Evolutionary conservation across 2,329 filamentous ascomycete genomes (phyloP), one percentile per base, ranked within the genome.

Genomic region (Stagonosporopsis vannaccii): DNA sequence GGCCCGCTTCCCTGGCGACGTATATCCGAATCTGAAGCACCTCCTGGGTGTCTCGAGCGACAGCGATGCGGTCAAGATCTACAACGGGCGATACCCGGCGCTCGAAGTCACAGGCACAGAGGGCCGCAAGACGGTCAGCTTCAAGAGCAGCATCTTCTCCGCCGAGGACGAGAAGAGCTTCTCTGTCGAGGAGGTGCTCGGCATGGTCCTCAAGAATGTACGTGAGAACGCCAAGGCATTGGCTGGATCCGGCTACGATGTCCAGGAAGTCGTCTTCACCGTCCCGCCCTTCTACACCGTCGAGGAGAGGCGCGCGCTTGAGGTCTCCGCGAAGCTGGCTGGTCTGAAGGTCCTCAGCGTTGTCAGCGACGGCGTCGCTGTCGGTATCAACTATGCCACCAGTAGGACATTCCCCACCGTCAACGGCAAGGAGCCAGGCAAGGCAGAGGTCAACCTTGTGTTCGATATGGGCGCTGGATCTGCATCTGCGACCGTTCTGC

Each of bases 381-480:
- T 99, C 55, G 95, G 92, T 23, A 79, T 99, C 65, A 96, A 99
- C 79, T 99, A 98, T 76, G 95, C 95, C 39, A 97, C 92, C 25
- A 90, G 86, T 70, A 87, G 95, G 69, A 92, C 90, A 15, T 99
- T 98, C 77, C 92, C 93, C 33, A 83, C 94, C 57, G 82, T 95
- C 58, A 90, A 86, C 51, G 48, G 48, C 23, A 56, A 51, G 41
- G 88, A 95, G 50, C 92, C 91, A 51, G 89, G 85, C 62, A 92
- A 92, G 80, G 89, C 95, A 0, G 95, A 99, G 77, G 86, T 93
- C 68, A 92, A 99, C 78, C 80, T 99, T 75, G 87, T 99, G 26
- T 99, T 95, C 72, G 95, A 99, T 74, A 98, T 99, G 93, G 95
- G 95, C 65, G 93, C 95, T 65, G 95, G 95, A 4, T 97, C 92